phyloP scores from a whole-genome alignment of 1,284 basidiomycete genomes.

The Cryptococcus maquisensis region DNA sequence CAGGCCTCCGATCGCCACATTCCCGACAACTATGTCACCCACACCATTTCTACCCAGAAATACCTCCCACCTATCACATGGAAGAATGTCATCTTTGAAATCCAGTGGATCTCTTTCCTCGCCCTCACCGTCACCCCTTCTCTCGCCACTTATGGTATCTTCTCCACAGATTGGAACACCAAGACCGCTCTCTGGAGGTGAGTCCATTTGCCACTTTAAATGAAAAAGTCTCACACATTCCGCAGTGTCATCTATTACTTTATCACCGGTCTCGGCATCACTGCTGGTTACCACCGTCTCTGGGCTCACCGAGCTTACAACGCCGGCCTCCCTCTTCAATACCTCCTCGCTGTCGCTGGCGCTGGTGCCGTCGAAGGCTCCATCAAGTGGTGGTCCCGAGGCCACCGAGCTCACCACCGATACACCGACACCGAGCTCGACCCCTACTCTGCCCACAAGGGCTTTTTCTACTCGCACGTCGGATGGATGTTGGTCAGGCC shows the following conservation, averaged over 20 bases:
- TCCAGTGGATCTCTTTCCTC: constrained; percentile 71
- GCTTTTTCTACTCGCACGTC: constrained; percentile 68
- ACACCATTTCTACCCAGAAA: constrained; percentile 70
- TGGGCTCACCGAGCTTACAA: constrained; percentile 92
- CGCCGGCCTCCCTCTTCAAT: constrained; percentile 74
- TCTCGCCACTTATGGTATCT: constrained; percentile 65
- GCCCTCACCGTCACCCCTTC: constrained; percentile 69
- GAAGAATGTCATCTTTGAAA: constrained; percentile 63
- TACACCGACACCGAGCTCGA: constrained; percentile 95
- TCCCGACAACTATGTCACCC: constrained; percentile 83
- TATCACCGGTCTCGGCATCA: constrained; percentile 70
- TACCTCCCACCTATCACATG: constrained; percentile 70
- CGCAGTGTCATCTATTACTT: constrained; percentile 68
- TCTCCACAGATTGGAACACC: constrained; percentile 59
- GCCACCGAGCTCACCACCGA: constrained; percentile 87
- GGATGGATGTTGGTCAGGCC: constrained; percentile 94
- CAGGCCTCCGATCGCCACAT: constrained; percentile 52
- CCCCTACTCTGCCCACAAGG: constrained; percentile 86
- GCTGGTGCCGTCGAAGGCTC: constrained; percentile 85
- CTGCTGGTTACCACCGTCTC: constrained; percentile 77
- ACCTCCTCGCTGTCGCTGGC: constrained; percentile 69
- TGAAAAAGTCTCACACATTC: not conserved
- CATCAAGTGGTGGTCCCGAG: constrained; percentile 92
- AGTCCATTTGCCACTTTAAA: constrained; percentile 10
- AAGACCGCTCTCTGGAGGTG: constrained; percentile 65